Evolutionary conservation across 169 alveolate genomes (phyloP).

Genomic region (Plasmodium vivax): DNA sequence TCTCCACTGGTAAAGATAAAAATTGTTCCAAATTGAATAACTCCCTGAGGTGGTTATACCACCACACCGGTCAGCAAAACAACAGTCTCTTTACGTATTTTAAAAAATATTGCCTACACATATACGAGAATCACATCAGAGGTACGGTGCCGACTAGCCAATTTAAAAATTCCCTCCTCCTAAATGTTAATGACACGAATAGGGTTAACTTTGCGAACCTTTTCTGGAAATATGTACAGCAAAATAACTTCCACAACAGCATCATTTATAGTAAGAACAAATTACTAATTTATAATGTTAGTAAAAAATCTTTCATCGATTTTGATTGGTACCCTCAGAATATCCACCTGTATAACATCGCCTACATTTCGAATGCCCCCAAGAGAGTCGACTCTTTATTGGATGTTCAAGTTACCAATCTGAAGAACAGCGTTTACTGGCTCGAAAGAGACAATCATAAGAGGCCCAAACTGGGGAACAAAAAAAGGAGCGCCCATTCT

Average conservation of each 20-base stretch:
- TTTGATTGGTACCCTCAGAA: constrained; percentile 70
- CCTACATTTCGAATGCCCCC: constrained; percentile 41
- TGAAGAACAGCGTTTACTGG: constrained; percentile 63
- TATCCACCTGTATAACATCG: constrained; percentile 61
- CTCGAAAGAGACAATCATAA: background rate
- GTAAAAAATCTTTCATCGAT: constrained; percentile 67
- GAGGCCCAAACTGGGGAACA: background rate
- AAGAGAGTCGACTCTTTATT: constrained; percentile 20
- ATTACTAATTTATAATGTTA: constrained; percentile 45
- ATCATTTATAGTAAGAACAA: constrained; percentile 34
- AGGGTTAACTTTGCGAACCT: background rate
- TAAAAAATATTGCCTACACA: constrained; percentile 53
- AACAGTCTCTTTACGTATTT: constrained; percentile 34
- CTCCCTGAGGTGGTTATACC: background rate
- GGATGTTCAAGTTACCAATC: constrained; percentile 26
- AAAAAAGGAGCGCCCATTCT: background rate
- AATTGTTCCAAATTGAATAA: background rate
- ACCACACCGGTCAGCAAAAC: constrained; percentile 12
- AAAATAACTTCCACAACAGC: constrained; percentile 9
- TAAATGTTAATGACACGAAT: constrained; percentile 5
- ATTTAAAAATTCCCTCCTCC: constrained; percentile 13
- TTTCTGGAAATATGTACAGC: constrained; percentile 6
- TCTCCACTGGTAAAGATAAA: background rate
- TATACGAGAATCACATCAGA: background rate
- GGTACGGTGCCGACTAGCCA: background rate